Conservation (phyloP, 306 rosid genomes). For the Rubus parviflorus region DNA sequence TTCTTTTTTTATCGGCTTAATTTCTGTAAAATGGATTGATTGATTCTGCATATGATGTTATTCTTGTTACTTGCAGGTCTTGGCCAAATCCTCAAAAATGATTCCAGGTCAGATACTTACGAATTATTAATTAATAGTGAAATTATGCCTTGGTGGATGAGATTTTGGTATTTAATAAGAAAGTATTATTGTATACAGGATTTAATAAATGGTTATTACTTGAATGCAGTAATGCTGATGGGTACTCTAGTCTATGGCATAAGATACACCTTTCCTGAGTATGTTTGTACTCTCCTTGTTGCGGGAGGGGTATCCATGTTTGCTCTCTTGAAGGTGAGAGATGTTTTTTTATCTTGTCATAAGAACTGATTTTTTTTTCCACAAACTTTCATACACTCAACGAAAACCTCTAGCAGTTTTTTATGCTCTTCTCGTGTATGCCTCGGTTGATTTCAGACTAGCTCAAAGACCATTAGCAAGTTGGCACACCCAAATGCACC, state of each 20-base stretch:
- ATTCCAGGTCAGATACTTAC: constrained; percentile 77
- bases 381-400: not conserved
- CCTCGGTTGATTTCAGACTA: constrained; percentile 61
- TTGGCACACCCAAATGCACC: constrained; percentile 97
- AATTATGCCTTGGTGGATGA: not conserved
- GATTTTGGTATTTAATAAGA: not conserved
- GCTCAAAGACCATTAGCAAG: constrained; percentile 88
- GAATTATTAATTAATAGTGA: not conserved
- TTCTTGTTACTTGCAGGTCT: constrained; percentile 61
- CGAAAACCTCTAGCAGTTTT: not conserved
- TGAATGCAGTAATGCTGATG: constrained; percentile 94
- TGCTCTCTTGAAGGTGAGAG: constrained; percentile 83
- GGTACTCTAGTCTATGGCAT: constrained; percentile 82
- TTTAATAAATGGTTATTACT: constrained; percentile 3
- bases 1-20: not conserved
- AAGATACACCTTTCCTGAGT: constrained; percentile 75
- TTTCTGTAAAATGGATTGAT: not conserved
- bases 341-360: not conserved
- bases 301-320: constrained; percentile 97
- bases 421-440: constrained; percentile 9
- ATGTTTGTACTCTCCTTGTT: constrained; percentile 82
- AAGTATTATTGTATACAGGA: not conserved
- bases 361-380: not conserved
- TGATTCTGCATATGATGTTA: constrained; percentile 13
- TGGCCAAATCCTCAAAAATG: constrained; percentile 98